Percentiles rank a stretch among this genome's conserved stretches.
Conservation (phyloP, 768 basidiomycete species). For the Pleurotus tuoliensis region DNA sequence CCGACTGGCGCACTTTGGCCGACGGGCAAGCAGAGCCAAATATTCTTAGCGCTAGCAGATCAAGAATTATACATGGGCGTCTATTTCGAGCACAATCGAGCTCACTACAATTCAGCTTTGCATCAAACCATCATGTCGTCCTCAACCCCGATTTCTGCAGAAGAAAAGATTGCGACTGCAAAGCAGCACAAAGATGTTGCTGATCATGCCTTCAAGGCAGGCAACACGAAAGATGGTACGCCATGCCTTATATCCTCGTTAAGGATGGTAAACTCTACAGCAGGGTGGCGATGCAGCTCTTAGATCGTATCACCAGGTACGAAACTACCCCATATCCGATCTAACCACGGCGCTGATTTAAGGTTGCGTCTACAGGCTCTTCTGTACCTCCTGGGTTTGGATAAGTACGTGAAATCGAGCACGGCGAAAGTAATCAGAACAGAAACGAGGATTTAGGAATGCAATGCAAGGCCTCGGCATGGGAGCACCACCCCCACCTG, state of each 20-base stretch:
- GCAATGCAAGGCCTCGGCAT: slow-evolving; percentile 53
- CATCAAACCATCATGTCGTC: background rate
- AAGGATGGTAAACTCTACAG: no score
- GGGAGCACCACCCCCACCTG: slow-evolving; percentile 22
- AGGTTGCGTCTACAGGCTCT: slow-evolving; percentile 42
- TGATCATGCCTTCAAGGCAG: slow-evolving; percentile 68
- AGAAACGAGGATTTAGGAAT: slow-evolving; percentile 32
- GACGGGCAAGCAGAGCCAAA: background rate
- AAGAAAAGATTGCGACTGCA: slow-evolving; percentile 54
- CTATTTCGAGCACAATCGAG: background rate
- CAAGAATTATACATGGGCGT: slow-evolving; percentile 8
- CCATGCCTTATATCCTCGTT: background rate
- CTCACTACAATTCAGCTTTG: slow-evolving; percentile 18
- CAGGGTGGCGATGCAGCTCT: slow-evolving; percentile 43
- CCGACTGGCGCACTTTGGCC: background rate
- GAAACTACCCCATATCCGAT: background rate
- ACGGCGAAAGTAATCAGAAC: background rate
- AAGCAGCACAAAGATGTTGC: slow-evolving; percentile 64
- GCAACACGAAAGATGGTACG: slow-evolving; percentile 58
- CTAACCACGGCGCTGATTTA: no score
- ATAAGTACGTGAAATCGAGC: slow-evolving; percentile 52
- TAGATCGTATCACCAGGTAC: slow-evolving; percentile 67
- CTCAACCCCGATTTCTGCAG: slow-evolving; percentile 13
- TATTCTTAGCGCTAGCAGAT: background rate
- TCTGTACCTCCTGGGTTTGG: slow-evolving; percentile 70